These are phyloP conservation scores for Chrysophaeum taylorii DNA, from an alignment of 352 stramenopile genomes.

Conservation along the genomic window DNA sequence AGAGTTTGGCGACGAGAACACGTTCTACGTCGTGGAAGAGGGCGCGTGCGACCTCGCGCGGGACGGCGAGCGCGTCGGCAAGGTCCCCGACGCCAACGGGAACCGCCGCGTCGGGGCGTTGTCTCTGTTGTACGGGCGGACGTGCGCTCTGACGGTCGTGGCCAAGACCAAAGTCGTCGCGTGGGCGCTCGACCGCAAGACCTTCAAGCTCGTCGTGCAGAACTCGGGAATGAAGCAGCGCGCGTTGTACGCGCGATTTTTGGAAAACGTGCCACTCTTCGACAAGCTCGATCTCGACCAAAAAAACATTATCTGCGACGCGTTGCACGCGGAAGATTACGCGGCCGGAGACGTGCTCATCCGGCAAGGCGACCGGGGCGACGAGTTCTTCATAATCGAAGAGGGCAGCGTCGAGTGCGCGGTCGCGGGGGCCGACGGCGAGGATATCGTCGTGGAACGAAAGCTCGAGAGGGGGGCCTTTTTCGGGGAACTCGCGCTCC, in stretches of 20 bases:
- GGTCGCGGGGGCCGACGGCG: too few species aligned
- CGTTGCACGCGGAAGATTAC: slow-evolving; percentile 67
- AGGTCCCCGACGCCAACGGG: slow-evolving; percentile 24
- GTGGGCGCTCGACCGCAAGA: slow-evolving; percentile 70
- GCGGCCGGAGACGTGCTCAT: slow-evolving; percentile 62
- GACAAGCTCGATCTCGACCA: slow-evolving; percentile 60
- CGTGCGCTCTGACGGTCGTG: slow-evolving; percentile 73
- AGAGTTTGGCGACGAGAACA: slow-evolving; percentile 76
- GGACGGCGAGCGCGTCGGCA: slow-evolving; percentile 46
- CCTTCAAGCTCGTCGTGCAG: slow-evolving; percentile 77
- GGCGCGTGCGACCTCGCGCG: slow-evolving; percentile 72
- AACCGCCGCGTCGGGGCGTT: slow-evolving; percentile 68
- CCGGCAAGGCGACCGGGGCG: slow-evolving; percentile 66
- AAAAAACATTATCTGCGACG: slow-evolving; percentile 71
- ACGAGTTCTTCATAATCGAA: slow-evolving; percentile 73
- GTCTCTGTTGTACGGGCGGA: slow-evolving; percentile 72
- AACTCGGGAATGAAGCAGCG: slow-evolving; percentile 21
- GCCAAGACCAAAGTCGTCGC: slow-evolving; percentile 65
- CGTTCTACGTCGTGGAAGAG: slow-evolving; percentile 83
- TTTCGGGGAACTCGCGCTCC: not conserved
- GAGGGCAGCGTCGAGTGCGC: too few species aligned
- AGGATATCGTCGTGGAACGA: too few species aligned
- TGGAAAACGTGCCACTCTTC: slow-evolving; percentile 23
- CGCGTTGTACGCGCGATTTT: slow-evolving; percentile 15
- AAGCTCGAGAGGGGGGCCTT: too few species aligned